phyloP scores from a whole-genome alignment of 2,329 filamentous ascomycete species.

The Fusarium palustre region DNA sequence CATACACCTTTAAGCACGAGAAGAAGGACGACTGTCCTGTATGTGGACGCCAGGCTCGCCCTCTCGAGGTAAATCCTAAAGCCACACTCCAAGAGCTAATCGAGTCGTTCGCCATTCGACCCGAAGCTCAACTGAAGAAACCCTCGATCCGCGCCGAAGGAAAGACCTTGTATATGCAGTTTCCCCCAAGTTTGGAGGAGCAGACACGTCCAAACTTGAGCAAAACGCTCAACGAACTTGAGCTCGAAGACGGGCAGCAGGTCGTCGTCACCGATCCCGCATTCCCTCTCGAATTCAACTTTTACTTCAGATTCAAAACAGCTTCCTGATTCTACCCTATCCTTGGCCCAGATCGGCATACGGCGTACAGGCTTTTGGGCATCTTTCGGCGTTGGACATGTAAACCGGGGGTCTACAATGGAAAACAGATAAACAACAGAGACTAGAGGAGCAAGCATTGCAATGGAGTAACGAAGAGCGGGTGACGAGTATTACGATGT shows the following conservation, averaged over 20 bases:
- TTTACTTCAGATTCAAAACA: slow-evolving; percentile 62
- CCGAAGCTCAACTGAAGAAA: slow-evolving; percentile 93
- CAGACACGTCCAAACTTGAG: slow-evolving; percentile 85
- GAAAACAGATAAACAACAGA: slow-evolving; percentile 14
- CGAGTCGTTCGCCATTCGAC: slow-evolving; percentile 82
- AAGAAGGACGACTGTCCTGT: slow-evolving; percentile 96
- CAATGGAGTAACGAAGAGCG: slow-evolving; percentile 24
- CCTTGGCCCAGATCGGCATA: slow-evolving; percentile 4
- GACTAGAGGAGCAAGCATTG: slow-evolving; percentile 51
- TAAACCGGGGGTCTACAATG: slow-evolving; percentile 10
- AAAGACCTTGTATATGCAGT: slow-evolving; percentile 91
- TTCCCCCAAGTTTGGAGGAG: slow-evolving; percentile 82
- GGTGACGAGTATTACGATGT: slow-evolving; percentile 33
- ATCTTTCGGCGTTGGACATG: slow-evolving; percentile 48
- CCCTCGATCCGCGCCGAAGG: slow-evolving; percentile 83
- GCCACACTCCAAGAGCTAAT: slow-evolving; percentile 85
- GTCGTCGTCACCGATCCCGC: slow-evolving; percentile 94
- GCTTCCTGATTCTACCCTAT: slow-evolving; percentile 29
- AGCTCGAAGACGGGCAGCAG: slow-evolving; percentile 82
- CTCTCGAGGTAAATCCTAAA: slow-evolving; percentile 76
- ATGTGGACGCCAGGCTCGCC: slow-evolving; percentile 84
- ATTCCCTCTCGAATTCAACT: slow-evolving; percentile 77
- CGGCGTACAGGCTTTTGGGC: slow-evolving; percentile 41
- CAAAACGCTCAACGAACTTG: slow-evolving; percentile 80
- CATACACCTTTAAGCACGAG: slow-evolving; percentile 95